A percentile compares a stretch with the other conserved stretches of the same genome.
Conservation (phyloP, 164 flowering plant species). For the Macadamia integrifolia region DNA sequence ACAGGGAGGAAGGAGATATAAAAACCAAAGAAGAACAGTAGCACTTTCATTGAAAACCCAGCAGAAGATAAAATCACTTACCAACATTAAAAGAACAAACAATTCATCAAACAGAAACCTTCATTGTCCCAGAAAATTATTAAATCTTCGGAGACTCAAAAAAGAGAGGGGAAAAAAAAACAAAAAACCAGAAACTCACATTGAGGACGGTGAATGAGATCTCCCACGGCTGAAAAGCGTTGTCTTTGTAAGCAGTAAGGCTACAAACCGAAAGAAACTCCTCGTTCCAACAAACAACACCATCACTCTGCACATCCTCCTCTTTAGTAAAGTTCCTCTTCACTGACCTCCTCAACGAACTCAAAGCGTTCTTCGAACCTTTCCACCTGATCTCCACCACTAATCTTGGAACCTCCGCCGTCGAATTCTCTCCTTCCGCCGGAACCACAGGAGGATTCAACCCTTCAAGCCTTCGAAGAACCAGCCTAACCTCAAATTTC, state of each 20-base stretch:
- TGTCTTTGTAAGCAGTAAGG: slow-evolving; percentile 55
- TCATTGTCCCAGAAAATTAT: neutral
- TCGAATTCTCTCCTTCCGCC: slow-evolving; percentile 7
- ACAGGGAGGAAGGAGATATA: neutral
- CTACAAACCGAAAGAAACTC: slow-evolving; percentile 68
- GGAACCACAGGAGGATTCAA: neutral
- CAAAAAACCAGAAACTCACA: slow-evolving; percentile 43
- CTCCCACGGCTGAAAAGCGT: slow-evolving; percentile 86
- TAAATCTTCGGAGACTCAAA: neutral
- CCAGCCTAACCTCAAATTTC: slow-evolving; percentile 72
- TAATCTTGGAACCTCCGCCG: slow-evolving; percentile 17
- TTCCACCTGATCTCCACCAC: slow-evolving; percentile 91
- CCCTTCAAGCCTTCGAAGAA: slow-evolving; percentile 51
- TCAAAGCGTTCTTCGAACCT: slow-evolving; percentile 60
- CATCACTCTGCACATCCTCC: slow-evolving; percentile 33
- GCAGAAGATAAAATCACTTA: neutral
- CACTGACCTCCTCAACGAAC: slow-evolving; percentile 55
- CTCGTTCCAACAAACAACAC: slow-evolving; percentile 70
- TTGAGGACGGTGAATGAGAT: slow-evolving; percentile 60
- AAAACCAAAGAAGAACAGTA: neutral
- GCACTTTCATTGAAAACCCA: neutral
- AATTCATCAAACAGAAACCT: neutral
- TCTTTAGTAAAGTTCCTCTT: slow-evolving; percentile 75
- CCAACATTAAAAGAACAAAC: neutral
- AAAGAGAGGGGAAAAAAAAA: neutral